phyloP scores from a whole-genome alignment of 495 filamentous ascomycete species.

The Endocarpon pusillum region DNA sequence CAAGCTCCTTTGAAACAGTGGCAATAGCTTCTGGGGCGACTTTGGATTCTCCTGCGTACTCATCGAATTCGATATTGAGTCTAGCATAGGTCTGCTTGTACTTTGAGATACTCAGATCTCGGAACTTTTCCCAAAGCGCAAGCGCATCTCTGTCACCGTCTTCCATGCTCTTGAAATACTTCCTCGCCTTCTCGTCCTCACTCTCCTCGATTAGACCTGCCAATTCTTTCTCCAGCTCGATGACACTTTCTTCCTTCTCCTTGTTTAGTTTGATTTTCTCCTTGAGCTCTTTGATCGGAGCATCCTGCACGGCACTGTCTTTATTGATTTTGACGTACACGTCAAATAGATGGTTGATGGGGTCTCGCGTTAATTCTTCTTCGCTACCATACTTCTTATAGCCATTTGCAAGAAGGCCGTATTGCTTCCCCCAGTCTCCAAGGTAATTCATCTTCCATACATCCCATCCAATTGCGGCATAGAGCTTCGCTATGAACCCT shows the following conservation, averaged over 20 bases:
- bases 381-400: conserved; percentile 48
- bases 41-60: conserved; percentile 90
- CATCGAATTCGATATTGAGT: conserved; percentile 83
- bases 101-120: conserved; percentile 72
- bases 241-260: conserved; percentile 29
- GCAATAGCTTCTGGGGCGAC: conserved; percentile 73
- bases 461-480: conserved; percentile 54
- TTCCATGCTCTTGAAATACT: conserved; percentile 89
- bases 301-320: conserved; percentile 32
- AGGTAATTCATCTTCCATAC: conserved; percentile 59
- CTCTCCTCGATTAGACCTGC: conserved; percentile 34
- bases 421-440: conserved; percentile 65
- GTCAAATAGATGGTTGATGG: conserved; percentile 51
- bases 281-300: conserved; percentile 38
- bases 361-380: conserved; percentile 40
- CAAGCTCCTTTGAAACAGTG: conserved; percentile 35
- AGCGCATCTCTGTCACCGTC: conserved; percentile 61
- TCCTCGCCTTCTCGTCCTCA: conserved; percentile 46
- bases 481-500: conserved; percentile 50
- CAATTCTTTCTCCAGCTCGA: conserved; percentile 31
- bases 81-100: conserved; percentile 71
- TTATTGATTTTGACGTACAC: conserved; percentile 52
- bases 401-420: conserved; percentile 51
- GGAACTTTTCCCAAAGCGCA: conserved; percentile 70
- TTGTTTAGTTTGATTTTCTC: conserved; percentile 35